These are phyloP conservation scores for Spirogloea muscicola DNA, from an alignment of 139 green algal species.

Conservation along the genomic window DNA sequence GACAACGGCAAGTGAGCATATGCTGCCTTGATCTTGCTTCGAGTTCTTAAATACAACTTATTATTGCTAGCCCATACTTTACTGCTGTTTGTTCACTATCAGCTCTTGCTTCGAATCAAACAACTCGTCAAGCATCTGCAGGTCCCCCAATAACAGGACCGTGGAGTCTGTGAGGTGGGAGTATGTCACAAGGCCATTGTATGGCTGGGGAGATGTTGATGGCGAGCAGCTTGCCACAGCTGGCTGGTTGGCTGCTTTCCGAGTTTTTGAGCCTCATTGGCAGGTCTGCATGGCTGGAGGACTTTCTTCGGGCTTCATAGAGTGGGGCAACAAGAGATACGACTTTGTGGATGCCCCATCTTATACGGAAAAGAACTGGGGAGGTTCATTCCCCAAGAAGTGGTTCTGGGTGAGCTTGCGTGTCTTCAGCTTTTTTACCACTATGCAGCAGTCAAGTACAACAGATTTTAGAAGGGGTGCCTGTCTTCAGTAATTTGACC, in stretches of 20 bases:
- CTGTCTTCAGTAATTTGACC: too few relatives aligned
- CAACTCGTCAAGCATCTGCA: background rate
- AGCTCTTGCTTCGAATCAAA: too few relatives aligned
- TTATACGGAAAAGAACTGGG: slow-evolving; percentile 94
- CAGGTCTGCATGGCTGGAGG: slow-evolving; percentile 89
- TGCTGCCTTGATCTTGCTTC: too few relatives aligned
- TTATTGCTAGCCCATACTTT: too few relatives aligned
- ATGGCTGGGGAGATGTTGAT: slow-evolving; percentile 72
- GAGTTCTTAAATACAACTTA: too few relatives aligned
- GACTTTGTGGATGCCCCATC: slow-evolving; percentile 54
- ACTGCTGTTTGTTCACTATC: too few relatives aligned
- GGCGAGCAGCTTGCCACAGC: slow-evolving; percentile 64
- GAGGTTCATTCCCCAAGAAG: slow-evolving; percentile 79
- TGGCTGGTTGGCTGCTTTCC: slow-evolving; percentile 85
- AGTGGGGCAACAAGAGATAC: slow-evolving; percentile 76
- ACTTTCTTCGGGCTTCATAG: slow-evolving; percentile 70
- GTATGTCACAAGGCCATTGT: slow-evolving; percentile 59
- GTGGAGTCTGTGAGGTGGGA: slow-evolving; percentile 61
- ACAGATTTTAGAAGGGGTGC: background rate
- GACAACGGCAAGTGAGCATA: slow-evolving; percentile 26
- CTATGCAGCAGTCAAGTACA: background rate
- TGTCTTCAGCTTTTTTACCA: background rate
- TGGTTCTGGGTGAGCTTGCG: slow-evolving; percentile 40
- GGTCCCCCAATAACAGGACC: slow-evolving; percentile 3
- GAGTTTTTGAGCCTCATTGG: slow-evolving; percentile 97